A percentile compares a stretch with the other conserved stretches of the same genome.
phyloP scores from a whole-genome alignment of 371 early-diverging fungal genomes.

The Mortierella polycephala region DNA sequence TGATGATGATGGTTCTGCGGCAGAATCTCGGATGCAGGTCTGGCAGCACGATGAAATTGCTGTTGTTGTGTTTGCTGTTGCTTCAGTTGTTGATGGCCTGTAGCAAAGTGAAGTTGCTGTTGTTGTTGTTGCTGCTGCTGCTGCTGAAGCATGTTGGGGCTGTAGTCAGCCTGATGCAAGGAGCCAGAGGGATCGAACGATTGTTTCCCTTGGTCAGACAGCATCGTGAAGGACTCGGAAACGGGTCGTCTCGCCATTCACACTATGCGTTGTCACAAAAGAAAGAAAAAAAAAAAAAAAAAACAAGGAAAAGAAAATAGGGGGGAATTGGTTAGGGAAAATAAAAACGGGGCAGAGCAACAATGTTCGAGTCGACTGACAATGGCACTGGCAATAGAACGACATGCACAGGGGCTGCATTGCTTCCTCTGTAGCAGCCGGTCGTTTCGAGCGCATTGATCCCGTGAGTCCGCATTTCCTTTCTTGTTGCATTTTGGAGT shows the following conservation, averaged over 20 bases:
- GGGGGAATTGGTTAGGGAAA: background rate
- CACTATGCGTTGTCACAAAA: background rate
- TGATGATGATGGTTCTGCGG: constrained; percentile 43
- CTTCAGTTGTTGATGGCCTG: constrained; percentile 28
- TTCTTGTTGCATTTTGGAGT: too few relatives aligned
- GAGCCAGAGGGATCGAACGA: constrained; percentile 46
- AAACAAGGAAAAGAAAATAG: background rate
- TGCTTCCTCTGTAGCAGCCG: too few relatives aligned
- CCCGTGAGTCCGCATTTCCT: too few relatives aligned
- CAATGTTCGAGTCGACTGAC: too few relatives aligned
- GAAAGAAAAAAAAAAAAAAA: background rate
- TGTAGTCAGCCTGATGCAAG: constrained; percentile 39
- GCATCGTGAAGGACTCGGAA: constrained; percentile 52
- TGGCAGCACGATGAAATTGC: constrained; percentile 33
- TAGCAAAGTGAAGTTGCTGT: constrained; percentile 23
- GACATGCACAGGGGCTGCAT: too few relatives aligned
- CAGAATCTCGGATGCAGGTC: constrained; percentile 51
- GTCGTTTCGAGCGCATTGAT: too few relatives aligned
- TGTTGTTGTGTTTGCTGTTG: constrained; percentile 26
- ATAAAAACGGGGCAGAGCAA: too few relatives aligned
- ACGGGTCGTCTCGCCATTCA: constrained; percentile 53
- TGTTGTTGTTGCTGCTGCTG: constrained; percentile 48
- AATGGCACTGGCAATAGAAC: too few relatives aligned
- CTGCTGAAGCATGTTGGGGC: constrained; percentile 43
- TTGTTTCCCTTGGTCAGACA: constrained; percentile 46